Percentiles rank a stretch among this genome's conserved stretches.
Evolutionary conservation across 768 basidiomycete species (phyloP).

Genomic region (Omphalotus guepiniiformis): DNA sequence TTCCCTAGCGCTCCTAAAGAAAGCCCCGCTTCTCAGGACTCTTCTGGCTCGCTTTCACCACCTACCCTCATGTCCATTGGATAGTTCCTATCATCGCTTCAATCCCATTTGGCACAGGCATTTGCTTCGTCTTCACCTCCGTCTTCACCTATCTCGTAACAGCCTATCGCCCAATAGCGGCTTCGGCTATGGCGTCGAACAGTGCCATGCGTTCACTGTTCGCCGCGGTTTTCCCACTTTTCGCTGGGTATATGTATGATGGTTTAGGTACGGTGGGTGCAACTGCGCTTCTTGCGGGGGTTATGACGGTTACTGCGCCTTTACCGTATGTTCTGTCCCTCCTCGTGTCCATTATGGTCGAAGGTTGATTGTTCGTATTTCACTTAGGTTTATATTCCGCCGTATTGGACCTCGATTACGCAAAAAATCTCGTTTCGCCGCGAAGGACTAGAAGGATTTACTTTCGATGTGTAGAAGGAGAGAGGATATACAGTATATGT

Average conservation of each 20-base stretch:
- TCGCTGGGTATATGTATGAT: conserved; percentile 47
- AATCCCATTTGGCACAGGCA: conserved; percentile 58
- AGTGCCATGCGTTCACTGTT: conserved; percentile 57
- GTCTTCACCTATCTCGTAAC: conserved; percentile 72
- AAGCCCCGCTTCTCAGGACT: conserved; percentile 45
- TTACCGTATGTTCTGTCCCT: background rate
- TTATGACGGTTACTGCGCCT: conserved; percentile 7
- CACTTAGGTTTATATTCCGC: conserved; percentile 19
- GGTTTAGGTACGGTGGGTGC: conserved; percentile 65
- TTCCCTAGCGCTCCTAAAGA: conserved; percentile 41
- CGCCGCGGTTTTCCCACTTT: conserved; percentile 59
- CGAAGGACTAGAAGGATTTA: background rate
- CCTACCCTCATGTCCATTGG: conserved; percentile 49
- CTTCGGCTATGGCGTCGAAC: conserved; percentile 66
- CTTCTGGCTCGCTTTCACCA: conserved; percentile 64
- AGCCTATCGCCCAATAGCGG: conserved; percentile 60
- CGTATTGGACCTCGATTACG: conserved; percentile 3
- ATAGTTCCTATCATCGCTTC: conserved; percentile 63
- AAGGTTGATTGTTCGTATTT: background rate
- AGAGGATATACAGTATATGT: background rate
- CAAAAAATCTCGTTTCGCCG: conserved; percentile 6
- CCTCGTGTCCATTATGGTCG: background rate
- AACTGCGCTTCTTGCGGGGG: conserved; percentile 38
- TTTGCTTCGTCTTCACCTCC: conserved; percentile 66
- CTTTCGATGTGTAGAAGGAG: background rate